Evolutionary conservation across 1,139 yeast species (phyloP).

Genomic region (Nakaseomyces delphensis): DNA sequence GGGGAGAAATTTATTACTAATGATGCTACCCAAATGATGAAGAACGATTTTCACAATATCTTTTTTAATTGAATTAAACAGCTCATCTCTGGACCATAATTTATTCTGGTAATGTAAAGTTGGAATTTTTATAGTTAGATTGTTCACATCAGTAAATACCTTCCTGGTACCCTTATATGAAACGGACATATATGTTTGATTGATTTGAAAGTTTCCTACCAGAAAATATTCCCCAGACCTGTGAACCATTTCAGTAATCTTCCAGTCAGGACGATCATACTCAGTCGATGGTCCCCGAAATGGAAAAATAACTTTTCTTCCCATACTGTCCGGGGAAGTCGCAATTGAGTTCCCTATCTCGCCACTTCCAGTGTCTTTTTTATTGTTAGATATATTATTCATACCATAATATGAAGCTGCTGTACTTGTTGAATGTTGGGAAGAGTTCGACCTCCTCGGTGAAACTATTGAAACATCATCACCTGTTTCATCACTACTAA

Average conservation of each 20-base stretch:
- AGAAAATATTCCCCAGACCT: conserved; percentile 63
- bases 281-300: background rate
- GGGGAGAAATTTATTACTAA: conserved; percentile 63
- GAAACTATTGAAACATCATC: conserved; percentile 4
- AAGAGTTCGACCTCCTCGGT: conserved; percentile 14
- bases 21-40: conserved; percentile 68
- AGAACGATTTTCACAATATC: conserved; percentile 62
- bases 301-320: conserved; percentile 10
- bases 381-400: background rate
- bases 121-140: conserved; percentile 58
- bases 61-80: conserved; percentile 53
- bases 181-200: conserved; percentile 46
- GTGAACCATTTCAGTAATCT: conserved; percentile 47
- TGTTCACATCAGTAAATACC: conserved; percentile 62
- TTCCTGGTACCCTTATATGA: conserved; percentile 73
- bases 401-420: background rate
- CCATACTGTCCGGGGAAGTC: background rate
- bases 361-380: conserved; percentile 9
- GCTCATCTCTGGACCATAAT: conserved; percentile 73
- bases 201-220: conserved; percentile 50
- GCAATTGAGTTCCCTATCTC: conserved; percentile 2
- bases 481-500: conserved; percentile 8
- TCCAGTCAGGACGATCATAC: background rate
- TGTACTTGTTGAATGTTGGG: background rate
- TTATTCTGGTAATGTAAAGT: conserved; percentile 53